Evolutionary conservation across 2,329 filamentous ascomycete genomes (phyloP), one percentile per base, ranked within the genome.

Genomic region (Aureobasidium sp.): DNA sequence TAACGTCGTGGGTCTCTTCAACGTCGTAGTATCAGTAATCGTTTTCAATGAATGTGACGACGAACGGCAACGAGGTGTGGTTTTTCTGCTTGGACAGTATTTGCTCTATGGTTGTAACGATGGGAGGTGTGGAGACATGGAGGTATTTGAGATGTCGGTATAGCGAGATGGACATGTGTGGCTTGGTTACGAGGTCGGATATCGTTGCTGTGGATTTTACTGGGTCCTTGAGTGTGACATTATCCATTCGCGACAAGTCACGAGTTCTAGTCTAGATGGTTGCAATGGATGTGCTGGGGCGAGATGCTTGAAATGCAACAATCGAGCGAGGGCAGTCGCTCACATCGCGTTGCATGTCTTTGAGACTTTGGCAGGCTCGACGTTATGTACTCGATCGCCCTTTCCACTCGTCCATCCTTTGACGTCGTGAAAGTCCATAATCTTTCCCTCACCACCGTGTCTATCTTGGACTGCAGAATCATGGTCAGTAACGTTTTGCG

Each of bases 381-480:
- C 2, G 14, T 57, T 45, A 1, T 39, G 36, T 29, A 32, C 41
- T 16, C 16, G n/a, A 11, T 57, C 41, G 5, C 42, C 44, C n/a
- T 59, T 36, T 3, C 54, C 54, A 27, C 32, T 47, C 3, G 59
- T 61, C 59, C 59, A 61, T 16, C 16, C 59, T 32, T 54, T 55
- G 36, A 61, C 32, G n/a, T 61, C 30, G 21, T 61, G 59, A 8
- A 61, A 61, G 30, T 61, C 59, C 49, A 54, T 48, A 21, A 61
- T 49, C 41, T 39, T 61, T 5, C 49, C 49, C 29, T 61, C 49
- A 10, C 37, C 59, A 48, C 59, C 59, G 21, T 54, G 42, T 47
- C 59, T 51, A 39, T 61, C 59, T 54, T 61, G 59, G 29, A 53
- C 59, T 61, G 49, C 7, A 39, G 8, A 45, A 10, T 5, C 50